A percentile compares a stretch with the other conserved stretches of the same genome.
phyloP scores from a whole-genome alignment of 2,329 filamentous ascomycete genomes.

The Tympanopsis confertula region DNA sequence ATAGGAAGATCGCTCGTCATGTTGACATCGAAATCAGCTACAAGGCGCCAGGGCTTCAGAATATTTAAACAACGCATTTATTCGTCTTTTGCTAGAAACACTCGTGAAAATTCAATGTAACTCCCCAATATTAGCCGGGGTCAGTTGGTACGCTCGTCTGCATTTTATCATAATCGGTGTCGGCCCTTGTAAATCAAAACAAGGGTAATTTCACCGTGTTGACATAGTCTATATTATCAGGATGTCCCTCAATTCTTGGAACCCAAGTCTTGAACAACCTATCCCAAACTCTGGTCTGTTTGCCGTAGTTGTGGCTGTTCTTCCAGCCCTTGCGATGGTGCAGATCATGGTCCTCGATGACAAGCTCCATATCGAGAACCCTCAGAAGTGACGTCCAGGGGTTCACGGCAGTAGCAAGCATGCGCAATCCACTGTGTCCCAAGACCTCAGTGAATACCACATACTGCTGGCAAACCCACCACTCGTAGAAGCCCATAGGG shows the following conservation, averaged over 20 bases:
- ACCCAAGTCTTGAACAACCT: slow-evolving; percentile 18
- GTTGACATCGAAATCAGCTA: too few relatives aligned
- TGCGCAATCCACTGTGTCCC: slow-evolving; percentile 18
- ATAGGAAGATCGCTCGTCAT: too few relatives aligned
- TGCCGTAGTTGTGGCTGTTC: slow-evolving; percentile 23
- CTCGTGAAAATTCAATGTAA: too few relatives aligned
- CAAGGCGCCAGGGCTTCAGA: too few relatives aligned
- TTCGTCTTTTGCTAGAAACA: too few relatives aligned
- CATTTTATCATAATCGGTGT: too few relatives aligned
- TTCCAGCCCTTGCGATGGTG: slow-evolving; percentile 24
- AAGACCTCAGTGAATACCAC: slow-evolving; percentile 20
- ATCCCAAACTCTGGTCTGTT: slow-evolving; percentile 25
- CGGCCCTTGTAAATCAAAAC: too few relatives aligned
- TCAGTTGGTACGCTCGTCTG: too few relatives aligned
- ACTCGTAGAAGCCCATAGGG: slow-evolving; percentile 27
- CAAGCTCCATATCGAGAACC: slow-evolving; percentile 14
- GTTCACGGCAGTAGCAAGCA: slow-evolving; percentile 15
- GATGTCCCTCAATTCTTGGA: slow-evolving; percentile 14
- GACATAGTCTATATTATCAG: slow-evolving; percentile 12
- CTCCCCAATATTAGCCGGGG: too few relatives aligned
- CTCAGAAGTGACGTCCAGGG: slow-evolving; percentile 15
- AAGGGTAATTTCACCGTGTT: slow-evolving; percentile 11
- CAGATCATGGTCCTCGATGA: slow-evolving; percentile 24
- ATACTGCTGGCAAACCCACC: slow-evolving; percentile 27
- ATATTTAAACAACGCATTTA: too few relatives aligned